Evolutionary conservation across 2,329 filamentous ascomycete genomes (phyloP).

Genomic region (Cryoendolithus antarcticus): DNA sequence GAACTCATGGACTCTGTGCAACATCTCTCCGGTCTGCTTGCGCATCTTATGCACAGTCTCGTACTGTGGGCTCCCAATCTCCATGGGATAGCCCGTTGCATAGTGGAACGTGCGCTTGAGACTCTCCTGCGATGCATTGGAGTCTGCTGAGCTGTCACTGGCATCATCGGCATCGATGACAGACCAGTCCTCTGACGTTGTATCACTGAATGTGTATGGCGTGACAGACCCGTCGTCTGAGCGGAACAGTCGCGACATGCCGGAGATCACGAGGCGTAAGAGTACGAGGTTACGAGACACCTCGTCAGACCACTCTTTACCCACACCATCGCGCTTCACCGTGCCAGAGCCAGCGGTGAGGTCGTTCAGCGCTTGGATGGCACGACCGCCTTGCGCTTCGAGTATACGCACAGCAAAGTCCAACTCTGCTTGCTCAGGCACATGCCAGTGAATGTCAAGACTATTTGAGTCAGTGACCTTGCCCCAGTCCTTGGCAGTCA

Average conservation of each 20-base stretch:
- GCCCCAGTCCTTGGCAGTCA: constrained; percentile 76
- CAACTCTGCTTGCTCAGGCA: constrained; percentile 66
- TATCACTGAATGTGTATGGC: constrained; percentile 33
- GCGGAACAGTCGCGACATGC: constrained; percentile 81
- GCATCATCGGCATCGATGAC: constrained; percentile 25
- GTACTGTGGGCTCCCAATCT: constrained; percentile 53
- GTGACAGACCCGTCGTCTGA: constrained; percentile 37
- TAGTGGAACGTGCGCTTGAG: constrained; percentile 80
- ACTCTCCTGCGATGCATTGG: constrained; percentile 56
- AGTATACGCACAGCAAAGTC: constrained; percentile 84
- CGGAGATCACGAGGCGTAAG: constrained; percentile 77
- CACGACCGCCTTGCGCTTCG: constrained; percentile 66
- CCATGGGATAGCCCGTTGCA: constrained; percentile 71
- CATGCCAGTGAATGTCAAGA: constrained; percentile 82
- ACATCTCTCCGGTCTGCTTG: constrained; percentile 62
- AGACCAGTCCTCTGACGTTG: constrained; percentile 35
- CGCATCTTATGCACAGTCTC: constrained; percentile 67
- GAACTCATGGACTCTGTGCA: constrained; percentile 78
- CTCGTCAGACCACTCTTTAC: constrained; percentile 98
- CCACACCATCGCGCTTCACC: constrained; percentile 83
- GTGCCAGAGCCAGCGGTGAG: constrained; percentile 72
- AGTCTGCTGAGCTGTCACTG: constrained; percentile 46
- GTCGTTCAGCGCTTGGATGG: constrained; percentile 59
- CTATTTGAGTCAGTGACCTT: constrained; percentile 60
- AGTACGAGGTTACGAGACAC: constrained; percentile 81